phyloP scores from a whole-genome alignment of 768 basidiomycete genomes.

The Pseudohyphozyma bogoriensis region DNA sequence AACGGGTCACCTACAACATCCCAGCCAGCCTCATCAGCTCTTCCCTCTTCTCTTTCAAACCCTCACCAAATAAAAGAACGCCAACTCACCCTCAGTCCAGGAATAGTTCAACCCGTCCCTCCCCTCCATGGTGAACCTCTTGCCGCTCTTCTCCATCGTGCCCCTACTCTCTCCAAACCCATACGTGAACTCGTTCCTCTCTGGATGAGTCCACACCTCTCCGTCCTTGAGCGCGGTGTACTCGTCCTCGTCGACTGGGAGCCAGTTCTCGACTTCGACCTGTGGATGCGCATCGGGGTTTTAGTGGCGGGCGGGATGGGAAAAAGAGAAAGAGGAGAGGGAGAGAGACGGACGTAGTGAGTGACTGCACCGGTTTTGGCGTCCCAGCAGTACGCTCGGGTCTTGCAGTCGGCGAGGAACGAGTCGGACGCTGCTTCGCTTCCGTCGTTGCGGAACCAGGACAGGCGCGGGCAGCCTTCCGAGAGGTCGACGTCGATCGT shows the following conservation, averaged over 20 bases:
- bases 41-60: too few relatives aligned
- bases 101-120: not conserved
- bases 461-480: not conserved
- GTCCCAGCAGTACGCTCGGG: not conserved
- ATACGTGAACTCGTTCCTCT: not conserved
- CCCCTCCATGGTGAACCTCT: slow-evolving; percentile 3
- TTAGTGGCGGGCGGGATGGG: not conserved
- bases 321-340: too few relatives aligned
- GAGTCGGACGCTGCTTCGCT: not conserved
- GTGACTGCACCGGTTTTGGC: not conserved
- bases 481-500: not conserved
- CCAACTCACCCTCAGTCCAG: not conserved
- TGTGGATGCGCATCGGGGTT: not conserved
- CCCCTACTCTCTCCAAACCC: not conserved
- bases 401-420: not conserved
- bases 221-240: too few relatives aligned
- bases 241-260: slow-evolving; percentile 2
- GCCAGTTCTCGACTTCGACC: not conserved
- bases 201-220: too few relatives aligned
- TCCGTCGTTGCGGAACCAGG: not conserved
- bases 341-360: not conserved
- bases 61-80: too few relatives aligned
- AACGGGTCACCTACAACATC: slow-evolving; percentile 1
- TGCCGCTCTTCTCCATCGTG: not conserved
- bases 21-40: not conserved